phyloP scores from a whole-genome alignment of 306 rosid species.

The Gastrolobium villosum region DNA sequence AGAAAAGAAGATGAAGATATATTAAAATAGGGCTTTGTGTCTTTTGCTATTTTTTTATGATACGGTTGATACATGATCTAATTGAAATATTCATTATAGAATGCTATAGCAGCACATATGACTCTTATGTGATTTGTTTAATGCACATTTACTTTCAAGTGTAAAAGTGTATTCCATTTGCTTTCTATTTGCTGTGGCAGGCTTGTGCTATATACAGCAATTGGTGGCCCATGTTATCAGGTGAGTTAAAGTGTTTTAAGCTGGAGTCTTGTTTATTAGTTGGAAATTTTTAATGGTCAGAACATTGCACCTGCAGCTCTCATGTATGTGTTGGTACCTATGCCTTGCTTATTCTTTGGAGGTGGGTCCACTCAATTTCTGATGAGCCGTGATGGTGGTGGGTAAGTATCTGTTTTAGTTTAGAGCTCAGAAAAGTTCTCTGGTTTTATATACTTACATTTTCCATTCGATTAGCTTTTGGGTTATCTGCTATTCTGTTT shows the following conservation, averaged over 20 bases:
- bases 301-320: slow-evolving; percentile 72
- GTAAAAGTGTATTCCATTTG: slow-evolving; percentile 6
- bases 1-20: not conserved
- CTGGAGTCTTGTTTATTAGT: slow-evolving; percentile 31
- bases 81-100: slow-evolving; percentile 20
- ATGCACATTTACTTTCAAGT: slow-evolving; percentile 31
- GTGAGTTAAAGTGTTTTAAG: slow-evolving; percentile 54
- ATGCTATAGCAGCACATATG: slow-evolving; percentile 33
- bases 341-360: slow-evolving; percentile 99
- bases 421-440: slow-evolving; percentile 30
- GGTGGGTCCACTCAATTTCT: slow-evolving; percentile 90
- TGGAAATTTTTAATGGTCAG: slow-evolving; percentile 23
- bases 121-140: slow-evolving; percentile 5
- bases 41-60: slow-evolving; percentile 16
- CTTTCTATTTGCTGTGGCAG: slow-evolving; percentile 58
- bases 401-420: slow-evolving; percentile 44
- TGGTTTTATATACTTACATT: slow-evolving; percentile 11
- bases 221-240: slow-evolving; percentile 99
- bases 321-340: slow-evolving; percentile 89
- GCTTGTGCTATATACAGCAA: slow-evolving; percentile 95
- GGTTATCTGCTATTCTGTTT: slow-evolving; percentile 25
- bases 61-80: slow-evolving; percentile 18
- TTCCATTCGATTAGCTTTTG: not conserved
- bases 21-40: not conserved
- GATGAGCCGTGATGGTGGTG: slow-evolving; percentile 76